Base-by-base conservation (phyloP, 768 basidiomycete genomes). In the Pholiota molesta region DNA sequence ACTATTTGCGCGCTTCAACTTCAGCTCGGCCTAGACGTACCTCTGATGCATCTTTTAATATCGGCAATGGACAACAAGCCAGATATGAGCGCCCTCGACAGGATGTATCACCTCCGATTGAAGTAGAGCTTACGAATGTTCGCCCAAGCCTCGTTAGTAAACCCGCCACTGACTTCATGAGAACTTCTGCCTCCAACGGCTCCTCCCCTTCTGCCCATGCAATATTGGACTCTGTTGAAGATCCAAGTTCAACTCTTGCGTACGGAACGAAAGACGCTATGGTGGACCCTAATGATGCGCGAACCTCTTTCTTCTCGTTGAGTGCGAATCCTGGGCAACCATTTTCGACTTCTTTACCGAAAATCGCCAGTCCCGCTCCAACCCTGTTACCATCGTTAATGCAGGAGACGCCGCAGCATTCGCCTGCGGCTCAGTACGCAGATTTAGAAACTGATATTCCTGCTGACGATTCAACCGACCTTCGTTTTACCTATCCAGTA, bases 1-100 rank as follows among this genome's bases (percentile, higher is more conserved):
- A 37, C 21, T 58, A 58, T 44, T 9, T 58, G n/a, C 57, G 47
- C n/a, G 31, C 19, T 52, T 21, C 31, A 16, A 58, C 47, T 14
- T 37, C 35, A 37, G 9, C 35, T 21, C 31, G 28, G 19, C 33
- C n/a, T 33, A 16, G 45, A 37, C 35, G 35, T 7, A 14, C 8
- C 17, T 35, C 57, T 37, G 40, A 49, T 13, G 19, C 14, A 23
- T 33, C 42, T 28, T n/a, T 28, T 26, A 29, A 14, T 4, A 23
- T 23, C 17, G 35, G 2, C 11, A 31, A 7, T 31, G 31, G 31
- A 4, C 33, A 39, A 11, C 54, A 13, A 39, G 14, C n/a, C 14
- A 17, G 14, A 39, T 26, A 55, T 37, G 54, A 37, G 19, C n/a
- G 21, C 21, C 54, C 54, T 23, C 54, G 35, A 55, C 54, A 35